Conservation (phyloP, 2,329 filamentous ascomycete species). For the Tolypocladium capitatum region DNA sequence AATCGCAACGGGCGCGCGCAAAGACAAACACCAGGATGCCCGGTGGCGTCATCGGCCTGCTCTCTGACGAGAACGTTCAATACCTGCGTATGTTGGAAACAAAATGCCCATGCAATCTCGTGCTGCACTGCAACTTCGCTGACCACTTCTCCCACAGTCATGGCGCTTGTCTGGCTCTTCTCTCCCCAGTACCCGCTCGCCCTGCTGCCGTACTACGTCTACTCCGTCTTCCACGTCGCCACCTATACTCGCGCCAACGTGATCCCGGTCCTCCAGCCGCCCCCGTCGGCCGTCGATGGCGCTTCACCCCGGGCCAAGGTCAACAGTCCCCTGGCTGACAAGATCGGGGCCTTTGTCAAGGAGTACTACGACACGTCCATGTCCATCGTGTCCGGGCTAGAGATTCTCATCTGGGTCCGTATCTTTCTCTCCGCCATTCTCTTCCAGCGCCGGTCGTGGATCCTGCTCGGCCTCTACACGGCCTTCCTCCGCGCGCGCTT, state of each 20-base stretch:
- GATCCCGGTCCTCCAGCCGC: constrained; percentile 71
- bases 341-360: constrained; percentile 89
- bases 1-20: constrained; percentile 78
- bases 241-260: constrained; percentile 92
- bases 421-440: constrained; percentile 68
- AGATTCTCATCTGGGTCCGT: constrained; percentile 78
- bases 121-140: constrained; percentile 1
- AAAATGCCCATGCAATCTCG: neutral
- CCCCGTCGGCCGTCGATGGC: constrained; percentile 40
- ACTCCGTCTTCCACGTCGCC: constrained; percentile 96
- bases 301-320: constrained; percentile 39
- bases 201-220: constrained; percentile 86
- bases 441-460: constrained; percentile 85
- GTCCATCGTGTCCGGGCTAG: constrained; percentile 78
- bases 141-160: constrained; percentile 38
- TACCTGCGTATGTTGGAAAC: constrained; percentile 61
- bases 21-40: constrained; percentile 55
- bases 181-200: constrained; percentile 80
- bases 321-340: constrained; percentile 56
- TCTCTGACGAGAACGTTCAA: constrained; percentile 91
- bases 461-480: constrained; percentile 75
- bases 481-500: constrained; percentile 84
- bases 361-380: constrained; percentile 95
- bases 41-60: constrained; percentile 48
- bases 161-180: constrained; percentile 93